Evolutionary conservation across 495 filamentous ascomycete genomes (phyloP).

Genomic region (Penicillium roqueforti): DNA sequence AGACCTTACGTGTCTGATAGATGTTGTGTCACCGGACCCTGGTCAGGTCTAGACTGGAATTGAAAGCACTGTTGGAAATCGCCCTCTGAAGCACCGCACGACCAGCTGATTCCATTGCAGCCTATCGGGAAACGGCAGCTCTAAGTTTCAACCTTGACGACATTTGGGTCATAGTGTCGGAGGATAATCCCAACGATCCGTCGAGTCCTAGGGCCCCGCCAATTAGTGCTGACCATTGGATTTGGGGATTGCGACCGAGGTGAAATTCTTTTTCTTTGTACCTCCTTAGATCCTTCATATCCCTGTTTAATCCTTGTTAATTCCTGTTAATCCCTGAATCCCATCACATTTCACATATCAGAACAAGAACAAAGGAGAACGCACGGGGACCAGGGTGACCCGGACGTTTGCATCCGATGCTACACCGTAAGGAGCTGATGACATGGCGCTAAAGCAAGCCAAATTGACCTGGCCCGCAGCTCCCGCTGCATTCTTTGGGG

Average conservation of each 20-base stretch:
- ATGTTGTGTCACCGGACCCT: slow-evolving; percentile 16
- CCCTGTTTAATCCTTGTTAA: neutral
- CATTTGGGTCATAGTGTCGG: neutral
- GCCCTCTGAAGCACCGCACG: slow-evolving; percentile 18
- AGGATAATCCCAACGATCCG: slow-evolving; percentile 9
- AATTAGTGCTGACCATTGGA: neutral
- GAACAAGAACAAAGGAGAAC: slow-evolving; percentile 4
- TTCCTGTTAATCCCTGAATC: too few relatives aligned
- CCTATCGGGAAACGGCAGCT: slow-evolving; percentile 21
- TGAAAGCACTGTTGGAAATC: neutral
- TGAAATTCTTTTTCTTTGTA: neutral
- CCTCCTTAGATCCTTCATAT: neutral
- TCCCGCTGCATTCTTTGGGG: slow-evolving; percentile 23
- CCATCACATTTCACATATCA: slow-evolving; percentile 3
- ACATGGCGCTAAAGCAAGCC: slow-evolving; percentile 30
- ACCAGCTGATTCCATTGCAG: slow-evolving; percentile 12
- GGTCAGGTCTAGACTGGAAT: slow-evolving; percentile 4
- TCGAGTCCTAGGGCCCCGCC: slow-evolving; percentile 2
- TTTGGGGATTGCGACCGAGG: neutral
- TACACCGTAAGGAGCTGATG: slow-evolving; percentile 28
- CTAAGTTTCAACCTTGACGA: slow-evolving; percentile 15
- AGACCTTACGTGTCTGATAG: slow-evolving; percentile 1
- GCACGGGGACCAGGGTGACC: slow-evolving; percentile 7
- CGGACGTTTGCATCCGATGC: slow-evolving; percentile 18
- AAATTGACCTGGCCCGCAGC: slow-evolving; percentile 22